Evolutionary conservation across 2,329 filamentous ascomycete species (phyloP).

Genomic region (Coniochaeta sp.): DNA sequence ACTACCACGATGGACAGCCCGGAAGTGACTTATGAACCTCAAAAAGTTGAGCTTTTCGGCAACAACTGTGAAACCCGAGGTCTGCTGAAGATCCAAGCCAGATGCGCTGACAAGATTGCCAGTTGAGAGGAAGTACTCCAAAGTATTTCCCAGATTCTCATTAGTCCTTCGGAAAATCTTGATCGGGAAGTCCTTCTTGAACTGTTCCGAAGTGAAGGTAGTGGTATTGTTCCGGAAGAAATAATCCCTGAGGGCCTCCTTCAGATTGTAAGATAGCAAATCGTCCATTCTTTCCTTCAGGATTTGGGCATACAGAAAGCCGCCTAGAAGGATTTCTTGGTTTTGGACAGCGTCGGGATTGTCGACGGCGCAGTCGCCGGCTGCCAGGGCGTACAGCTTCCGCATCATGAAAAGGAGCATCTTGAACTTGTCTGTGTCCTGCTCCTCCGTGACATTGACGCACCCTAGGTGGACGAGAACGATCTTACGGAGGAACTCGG

Average conservation of each 20-base stretch:
- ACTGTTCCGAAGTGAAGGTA: conserved; percentile 70
- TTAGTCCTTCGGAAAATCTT: conserved; percentile 76
- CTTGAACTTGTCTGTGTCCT: conserved; percentile 89
- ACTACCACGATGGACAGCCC: conserved; percentile 97
- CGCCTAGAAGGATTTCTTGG: conserved; percentile 88
- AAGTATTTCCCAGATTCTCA: conserved; percentile 76
- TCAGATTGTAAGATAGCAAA: conserved; percentile 56
- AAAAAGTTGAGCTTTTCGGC: conserved; percentile 99
- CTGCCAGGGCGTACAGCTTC: conserved; percentile 88
- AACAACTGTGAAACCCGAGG: conserved; percentile 90
- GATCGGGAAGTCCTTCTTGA: conserved; percentile 69
- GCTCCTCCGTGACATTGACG: conserved; percentile 71
- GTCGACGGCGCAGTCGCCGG: conserved; percentile 86
- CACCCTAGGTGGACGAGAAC: conserved; percentile 89
- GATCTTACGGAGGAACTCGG: conserved; percentile 83
- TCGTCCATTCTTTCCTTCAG: conserved; percentile 93
- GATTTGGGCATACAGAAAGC: conserved; percentile 91
- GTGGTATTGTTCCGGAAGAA: conserved; percentile 50
- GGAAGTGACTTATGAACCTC: conserved; percentile 97
- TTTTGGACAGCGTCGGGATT: conserved; percentile 96
- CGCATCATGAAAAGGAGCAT: conserved; percentile 93
- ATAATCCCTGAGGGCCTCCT: conserved; percentile 48
- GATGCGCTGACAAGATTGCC: conserved; percentile 89
- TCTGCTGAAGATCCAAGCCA: conserved; percentile 89
- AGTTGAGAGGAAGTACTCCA: conserved; percentile 95